These are phyloP conservation scores for Mortierella sp. DNA, from an alignment of 371 early-diverging fungal genomes.

Conservation along the genomic window DNA sequence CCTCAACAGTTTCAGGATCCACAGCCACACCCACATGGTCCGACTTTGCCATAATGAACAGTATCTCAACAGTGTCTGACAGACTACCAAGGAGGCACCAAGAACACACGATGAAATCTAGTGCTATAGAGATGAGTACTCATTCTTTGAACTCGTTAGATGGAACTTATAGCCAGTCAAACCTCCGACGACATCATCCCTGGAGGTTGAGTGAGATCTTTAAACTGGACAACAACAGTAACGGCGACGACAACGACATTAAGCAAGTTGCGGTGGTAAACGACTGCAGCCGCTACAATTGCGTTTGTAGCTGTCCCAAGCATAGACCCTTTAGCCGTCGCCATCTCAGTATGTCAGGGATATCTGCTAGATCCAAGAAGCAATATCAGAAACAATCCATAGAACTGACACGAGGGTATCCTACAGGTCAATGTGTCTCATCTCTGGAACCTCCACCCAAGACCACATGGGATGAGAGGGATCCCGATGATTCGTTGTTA, in stretches of 20 bases:
- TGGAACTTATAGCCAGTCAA: conserved; percentile 4
- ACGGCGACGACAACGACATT: neutral
- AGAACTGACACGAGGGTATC: conserved; percentile 39
- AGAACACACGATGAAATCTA: neutral
- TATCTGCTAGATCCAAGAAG: conserved; percentile 20
- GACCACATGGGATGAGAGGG: conserved; percentile 44
- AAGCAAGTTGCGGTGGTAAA: neutral
- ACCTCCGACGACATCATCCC: conserved; percentile 15
- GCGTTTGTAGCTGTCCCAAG: conserved; percentile 32
- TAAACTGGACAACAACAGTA: neutral
- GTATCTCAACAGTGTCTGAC: conserved; percentile 19
- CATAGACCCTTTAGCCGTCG: neutral
- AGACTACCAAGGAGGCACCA: conserved; percentile 9
- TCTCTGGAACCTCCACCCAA: conserved; percentile 23
- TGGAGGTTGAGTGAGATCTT: conserved; percentile 25
- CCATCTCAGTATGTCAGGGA: neutral
- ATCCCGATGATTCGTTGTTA: conserved; percentile 7
- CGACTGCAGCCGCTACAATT: neutral
- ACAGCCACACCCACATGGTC: conserved; percentile 31
- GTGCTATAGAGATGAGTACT: neutral
- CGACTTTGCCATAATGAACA: conserved; percentile 43
- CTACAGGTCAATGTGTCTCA: conserved; percentile 43
- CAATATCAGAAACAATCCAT: conserved; percentile 27
- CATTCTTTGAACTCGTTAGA: neutral
- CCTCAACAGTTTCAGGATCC: conserved; percentile 2